These are phyloP conservation scores for Gigaspora rosea DNA, from an alignment of 192 early-diverging fungal genomes.

Conservation along the genomic window DNA sequence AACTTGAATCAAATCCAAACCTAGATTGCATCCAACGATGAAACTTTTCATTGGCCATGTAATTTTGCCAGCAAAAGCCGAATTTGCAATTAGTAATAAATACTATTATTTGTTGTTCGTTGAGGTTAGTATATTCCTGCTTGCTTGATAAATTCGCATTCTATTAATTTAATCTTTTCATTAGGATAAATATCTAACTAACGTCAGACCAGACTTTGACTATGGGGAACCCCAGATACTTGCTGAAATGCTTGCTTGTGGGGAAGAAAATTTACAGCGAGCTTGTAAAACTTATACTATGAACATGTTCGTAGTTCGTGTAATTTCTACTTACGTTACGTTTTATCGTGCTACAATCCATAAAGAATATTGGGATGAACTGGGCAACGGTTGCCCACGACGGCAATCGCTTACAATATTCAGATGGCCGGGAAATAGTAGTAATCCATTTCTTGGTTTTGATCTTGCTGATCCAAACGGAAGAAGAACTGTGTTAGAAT, in stretches of 20 bases:
- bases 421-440: constrained; percentile 3
- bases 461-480: constrained; percentile 12
- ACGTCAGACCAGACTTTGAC: neutral
- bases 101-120: neutral
- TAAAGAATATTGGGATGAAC: constrained; percentile 2
- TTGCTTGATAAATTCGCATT: neutral
- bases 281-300: neutral
- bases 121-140: neutral
- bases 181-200: constrained; percentile 2
- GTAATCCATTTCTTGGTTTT: neutral
- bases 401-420: neutral
- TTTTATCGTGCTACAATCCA: neutral
- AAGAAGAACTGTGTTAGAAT: neutral
- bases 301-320: neutral
- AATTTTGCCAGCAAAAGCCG: no score
- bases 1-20: neutral
- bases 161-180: neutral
- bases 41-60: no score
- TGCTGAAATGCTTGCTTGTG: constrained; percentile 20
- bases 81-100: no score
- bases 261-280: constrained; percentile 1
- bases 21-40: neutral
- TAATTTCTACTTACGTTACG: constrained; percentile 10
- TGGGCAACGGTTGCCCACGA: neutral
- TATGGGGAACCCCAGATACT: neutral